Evolutionary conservation across 257 asterid species (phyloP).

Genomic region (Penstemon barbatus): DNA sequence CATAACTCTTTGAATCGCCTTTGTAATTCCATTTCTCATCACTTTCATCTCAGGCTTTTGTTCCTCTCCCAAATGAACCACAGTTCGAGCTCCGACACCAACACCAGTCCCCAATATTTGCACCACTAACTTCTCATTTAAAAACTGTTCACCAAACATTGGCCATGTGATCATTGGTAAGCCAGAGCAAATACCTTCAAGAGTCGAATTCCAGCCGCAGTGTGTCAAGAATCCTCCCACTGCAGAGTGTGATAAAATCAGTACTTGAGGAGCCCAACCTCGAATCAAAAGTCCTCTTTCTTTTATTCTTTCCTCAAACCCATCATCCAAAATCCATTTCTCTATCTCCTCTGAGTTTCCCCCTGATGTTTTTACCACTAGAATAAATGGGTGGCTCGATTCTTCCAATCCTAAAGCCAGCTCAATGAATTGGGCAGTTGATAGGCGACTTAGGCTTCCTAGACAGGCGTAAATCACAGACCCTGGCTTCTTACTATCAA

Average conservation of each 20-base stretch:
- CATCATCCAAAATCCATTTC: slow-evolving; percentile 40
- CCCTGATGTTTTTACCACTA: slow-evolving; percentile 41
- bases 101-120: slow-evolving; percentile 28
- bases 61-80: slow-evolving; percentile 20
- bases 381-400: slow-evolving; percentile 43
- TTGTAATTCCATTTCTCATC: slow-evolving; percentile 25
- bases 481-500: slow-evolving; percentile 30
- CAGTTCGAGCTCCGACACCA: slow-evolving; percentile 30
- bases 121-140: slow-evolving; percentile 40
- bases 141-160: slow-evolving; percentile 44
- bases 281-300: slow-evolving; percentile 48
- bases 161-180: slow-evolving; percentile 58
- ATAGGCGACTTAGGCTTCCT: slow-evolving; percentile 42
- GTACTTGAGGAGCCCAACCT: slow-evolving; percentile 62
- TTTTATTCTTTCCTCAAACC: slow-evolving; percentile 42
- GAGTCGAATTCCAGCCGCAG: slow-evolving; percentile 49
- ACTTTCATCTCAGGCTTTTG: slow-evolving; percentile 25
- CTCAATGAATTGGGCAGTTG: slow-evolving; percentile 34
- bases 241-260: slow-evolving; percentile 34
- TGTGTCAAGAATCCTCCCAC: slow-evolving; percentile 42
- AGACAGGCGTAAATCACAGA: slow-evolving; percentile 49
- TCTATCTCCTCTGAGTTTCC: slow-evolving; percentile 29
- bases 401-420: slow-evolving; percentile 46
- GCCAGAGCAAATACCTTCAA: slow-evolving; percentile 43
- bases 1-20: slow-evolving; percentile 29